phyloP scores from a whole-genome alignment of 2,329 filamentous ascomycete species.

The Fusarium beomiforme region DNA sequence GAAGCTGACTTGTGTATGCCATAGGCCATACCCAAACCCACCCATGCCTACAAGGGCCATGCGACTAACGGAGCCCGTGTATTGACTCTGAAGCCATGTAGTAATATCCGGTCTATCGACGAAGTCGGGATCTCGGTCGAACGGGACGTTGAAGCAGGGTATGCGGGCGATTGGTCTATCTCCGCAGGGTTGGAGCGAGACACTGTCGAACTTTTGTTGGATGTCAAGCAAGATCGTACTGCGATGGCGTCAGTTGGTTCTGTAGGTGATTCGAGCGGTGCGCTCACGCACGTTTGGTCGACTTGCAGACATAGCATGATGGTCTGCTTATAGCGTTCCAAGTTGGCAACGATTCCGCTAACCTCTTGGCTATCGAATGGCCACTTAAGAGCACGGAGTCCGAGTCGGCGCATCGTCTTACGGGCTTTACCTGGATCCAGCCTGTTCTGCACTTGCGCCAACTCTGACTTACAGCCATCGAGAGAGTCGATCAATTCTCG shows the following conservation, averaged over 20 bases:
- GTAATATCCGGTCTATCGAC: conserved; percentile 43
- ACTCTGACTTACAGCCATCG: not conserved
- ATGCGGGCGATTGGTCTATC: not conserved
- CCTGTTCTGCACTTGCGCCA: not conserved
- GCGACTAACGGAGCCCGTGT: conserved; percentile 26
- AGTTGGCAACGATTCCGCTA: not conserved
- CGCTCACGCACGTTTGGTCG: not conserved
- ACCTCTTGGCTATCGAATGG: not conserved
- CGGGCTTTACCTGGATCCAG: not conserved
- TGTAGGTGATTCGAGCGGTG: fast-evolving
- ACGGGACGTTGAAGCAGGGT: conserved; percentile 35
- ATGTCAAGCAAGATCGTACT: not conserved
- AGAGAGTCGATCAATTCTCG: not conserved
- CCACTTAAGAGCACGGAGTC: not conserved
- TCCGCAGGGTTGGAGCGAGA: not conserved
- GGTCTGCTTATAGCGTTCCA: not conserved
- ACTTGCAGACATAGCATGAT: not conserved
- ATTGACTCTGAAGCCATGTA: conserved; percentile 33
- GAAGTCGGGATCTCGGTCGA: conserved; percentile 46
- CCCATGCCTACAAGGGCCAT: conserved; percentile 49
- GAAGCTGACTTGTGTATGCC: not conserved
- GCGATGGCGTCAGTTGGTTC: not conserved
- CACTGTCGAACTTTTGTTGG: not conserved
- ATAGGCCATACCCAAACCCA: conserved; percentile 40
- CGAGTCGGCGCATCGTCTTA: not conserved